Evolutionary conservation across 2,329 filamentous ascomycete species (phyloP).

Genomic region (Aspergillus ustus): DNA sequence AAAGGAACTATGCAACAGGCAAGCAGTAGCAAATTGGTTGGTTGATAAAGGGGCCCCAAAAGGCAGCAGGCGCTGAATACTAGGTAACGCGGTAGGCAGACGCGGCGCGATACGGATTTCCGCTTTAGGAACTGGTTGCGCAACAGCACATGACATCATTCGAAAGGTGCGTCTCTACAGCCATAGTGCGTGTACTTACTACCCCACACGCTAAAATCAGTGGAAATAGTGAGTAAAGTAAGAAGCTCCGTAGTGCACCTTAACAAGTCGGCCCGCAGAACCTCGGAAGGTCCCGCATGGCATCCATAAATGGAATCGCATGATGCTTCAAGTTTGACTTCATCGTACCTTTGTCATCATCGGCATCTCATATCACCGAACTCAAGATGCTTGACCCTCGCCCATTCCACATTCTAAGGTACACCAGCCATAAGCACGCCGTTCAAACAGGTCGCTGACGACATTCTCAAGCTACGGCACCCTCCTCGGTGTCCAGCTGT

Average conservation of each 20-base stretch:
- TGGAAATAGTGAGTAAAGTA: neutral
- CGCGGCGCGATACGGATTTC: constrained; percentile 45
- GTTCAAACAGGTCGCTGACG: constrained; percentile 5
- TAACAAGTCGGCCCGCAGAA: neutral
- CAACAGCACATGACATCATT: constrained; percentile 48
- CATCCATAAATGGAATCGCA: neutral
- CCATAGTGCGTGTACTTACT: neutral
- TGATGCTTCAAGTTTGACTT: neutral
- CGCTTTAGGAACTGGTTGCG: constrained; percentile 37
- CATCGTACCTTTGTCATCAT: neutral
- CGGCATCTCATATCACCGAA: neutral
- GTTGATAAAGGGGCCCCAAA: constrained; percentile 11
- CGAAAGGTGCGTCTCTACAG: neutral
- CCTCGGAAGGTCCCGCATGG: constrained; percentile 5
- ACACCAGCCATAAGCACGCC: constrained; percentile 4
- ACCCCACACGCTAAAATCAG: neutral
- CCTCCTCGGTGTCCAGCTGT: constrained; percentile 83
- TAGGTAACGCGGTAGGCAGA: constrained; percentile 12
- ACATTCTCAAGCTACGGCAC: constrained; percentile 72
- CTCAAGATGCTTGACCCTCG: constrained; percentile 38
- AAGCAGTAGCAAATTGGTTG: neutral
- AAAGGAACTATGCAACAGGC: neutral
- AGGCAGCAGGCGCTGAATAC: constrained; percentile 18
- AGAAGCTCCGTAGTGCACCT: neutral
- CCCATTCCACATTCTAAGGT: constrained; percentile 41